Conservation (phyloP, 2,329 filamentous ascomycete genomes). For the Colletotrichum sojae region DNA sequence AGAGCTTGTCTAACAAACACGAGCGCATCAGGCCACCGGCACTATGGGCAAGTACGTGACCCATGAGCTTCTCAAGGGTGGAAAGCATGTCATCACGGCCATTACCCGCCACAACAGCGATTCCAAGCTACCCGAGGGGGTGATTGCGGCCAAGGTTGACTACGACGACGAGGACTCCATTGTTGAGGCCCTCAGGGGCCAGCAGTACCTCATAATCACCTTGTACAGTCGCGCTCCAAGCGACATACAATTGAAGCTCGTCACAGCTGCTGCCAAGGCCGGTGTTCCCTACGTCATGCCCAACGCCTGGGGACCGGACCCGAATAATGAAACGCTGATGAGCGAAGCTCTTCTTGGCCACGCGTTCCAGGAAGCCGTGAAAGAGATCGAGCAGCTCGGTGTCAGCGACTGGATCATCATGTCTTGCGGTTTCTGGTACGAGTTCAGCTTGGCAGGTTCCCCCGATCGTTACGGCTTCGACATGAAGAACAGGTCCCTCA, state of each 20-base stretch:
- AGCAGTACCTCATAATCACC: conserved; percentile 69
- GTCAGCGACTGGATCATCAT: conserved; percentile 51
- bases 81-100: conserved; percentile 67
- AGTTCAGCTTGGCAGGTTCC: conserved; percentile 59
- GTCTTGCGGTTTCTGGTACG: conserved; percentile 67
- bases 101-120: conserved; percentile 62
- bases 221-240: conserved; percentile 56
- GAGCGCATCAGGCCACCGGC: conserved; percentile 54
- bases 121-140: conserved; percentile 58
- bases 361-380: conserved; percentile 42
- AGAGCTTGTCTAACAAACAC: background rate
- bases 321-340: conserved; percentile 16
- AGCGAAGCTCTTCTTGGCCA: conserved; percentile 27
- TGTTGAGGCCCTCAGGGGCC: conserved; percentile 63
- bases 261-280: conserved; percentile 65
- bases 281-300: conserved; percentile 67
- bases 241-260: conserved; percentile 60
- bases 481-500: conserved; percentile 56
- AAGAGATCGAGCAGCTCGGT: conserved; percentile 57
- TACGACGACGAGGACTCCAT: conserved; percentile 60
- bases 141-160: conserved; percentile 57
- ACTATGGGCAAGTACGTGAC: conserved; percentile 58
- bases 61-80: conserved; percentile 59
- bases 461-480: conserved; percentile 62
- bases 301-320: conserved; percentile 58